phyloP scores from a whole-genome alignment of 2,329 filamentous ascomycete species.

The Claviceps quebecensis region DNA sequence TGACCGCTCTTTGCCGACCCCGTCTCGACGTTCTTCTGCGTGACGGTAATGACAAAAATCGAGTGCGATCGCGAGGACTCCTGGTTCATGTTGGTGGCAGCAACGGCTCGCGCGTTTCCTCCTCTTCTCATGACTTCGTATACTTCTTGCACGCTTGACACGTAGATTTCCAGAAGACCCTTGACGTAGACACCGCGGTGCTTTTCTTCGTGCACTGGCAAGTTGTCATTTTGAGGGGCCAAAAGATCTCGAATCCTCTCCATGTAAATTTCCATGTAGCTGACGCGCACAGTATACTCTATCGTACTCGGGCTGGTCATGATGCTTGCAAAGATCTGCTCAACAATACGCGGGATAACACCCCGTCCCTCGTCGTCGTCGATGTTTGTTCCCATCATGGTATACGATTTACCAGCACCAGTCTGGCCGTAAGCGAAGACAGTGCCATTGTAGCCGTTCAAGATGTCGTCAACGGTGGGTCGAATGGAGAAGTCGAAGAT shows the following conservation, averaged over 20 bases:
- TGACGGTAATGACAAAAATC: conserved; percentile 93
- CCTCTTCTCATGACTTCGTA: conserved; percentile 94
- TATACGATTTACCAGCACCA: conserved; percentile 96
- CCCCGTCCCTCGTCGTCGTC: conserved; percentile 77
- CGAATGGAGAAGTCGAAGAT: conserved; percentile 98
- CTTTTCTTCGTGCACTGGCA: conserved; percentile 97
- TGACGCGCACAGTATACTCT: conserved; percentile 96
- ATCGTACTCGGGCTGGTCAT: conserved; percentile 83
- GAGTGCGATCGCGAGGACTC: conserved; percentile 97
- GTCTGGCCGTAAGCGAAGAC: conserved; percentile 98
- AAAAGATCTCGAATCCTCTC: conserved; percentile 91
- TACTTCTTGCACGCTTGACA: conserved; percentile 87
- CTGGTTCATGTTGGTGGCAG: conserved; percentile 97
- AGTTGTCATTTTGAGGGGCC: conserved; percentile 84
- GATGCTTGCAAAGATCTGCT: conserved; percentile 95
- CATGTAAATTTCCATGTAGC: conserved; percentile 99
- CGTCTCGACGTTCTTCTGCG: conserved; percentile 94
- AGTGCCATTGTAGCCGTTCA: conserved; percentile 98
- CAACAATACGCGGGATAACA: conserved; percentile 91
- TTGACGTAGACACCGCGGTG: conserved; percentile 93
- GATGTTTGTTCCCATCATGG: conserved; percentile 74
- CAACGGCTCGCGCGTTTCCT: conserved; percentile 77
- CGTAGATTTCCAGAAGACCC: conserved; percentile 85
- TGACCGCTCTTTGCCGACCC: conserved; percentile 93
- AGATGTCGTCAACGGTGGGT: conserved; percentile 89